Conservation (phyloP, 345 rosid genomes). For the Linum usitatissimum region DNA sequence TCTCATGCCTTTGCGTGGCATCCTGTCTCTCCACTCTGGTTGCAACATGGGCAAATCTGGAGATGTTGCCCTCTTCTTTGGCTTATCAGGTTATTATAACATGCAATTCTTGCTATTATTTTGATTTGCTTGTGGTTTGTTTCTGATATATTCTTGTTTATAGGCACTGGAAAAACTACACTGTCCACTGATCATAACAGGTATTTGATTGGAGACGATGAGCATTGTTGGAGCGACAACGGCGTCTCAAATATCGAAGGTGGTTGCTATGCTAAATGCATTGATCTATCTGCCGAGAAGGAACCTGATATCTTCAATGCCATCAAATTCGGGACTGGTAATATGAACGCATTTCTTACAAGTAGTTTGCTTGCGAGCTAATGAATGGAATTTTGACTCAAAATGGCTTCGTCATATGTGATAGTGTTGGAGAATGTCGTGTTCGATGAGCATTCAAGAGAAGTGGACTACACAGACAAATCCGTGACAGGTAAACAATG, state of each 20-base stretch:
- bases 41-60: conserved; percentile 98
- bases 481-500: conserved; percentile 63
- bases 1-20: conserved; percentile 97
- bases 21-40: conserved; percentile 93
- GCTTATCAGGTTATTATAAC: conserved; percentile 79
- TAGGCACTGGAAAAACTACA: conserved; percentile 93
- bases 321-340: conserved; percentile 93
- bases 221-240: conserved; percentile 85
- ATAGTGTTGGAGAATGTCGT: conserved; percentile 91
- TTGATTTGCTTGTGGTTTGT: neutral
- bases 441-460: conserved; percentile 84
- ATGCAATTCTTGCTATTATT: conserved; percentile 12
- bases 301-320: conserved; percentile 98
- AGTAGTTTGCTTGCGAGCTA: too few relatives aligned
- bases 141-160: conserved; percentile 9
- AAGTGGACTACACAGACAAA: conserved; percentile 79
- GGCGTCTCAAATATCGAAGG: conserved; percentile 99
- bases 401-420: neutral
- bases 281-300: conserved; percentile 82
- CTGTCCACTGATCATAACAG: conserved; percentile 91
- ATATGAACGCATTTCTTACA: neutral
- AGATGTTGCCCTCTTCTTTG: conserved; percentile 99
- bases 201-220: conserved; percentile 90
- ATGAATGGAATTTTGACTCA: too few relatives aligned
- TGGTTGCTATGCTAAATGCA: conserved; percentile 95